These are phyloP conservation scores for Ustilaginoidea virens DNA, from an alignment of 2,329 filamentous ascomycete species.

Conservation along the genomic window DNA sequence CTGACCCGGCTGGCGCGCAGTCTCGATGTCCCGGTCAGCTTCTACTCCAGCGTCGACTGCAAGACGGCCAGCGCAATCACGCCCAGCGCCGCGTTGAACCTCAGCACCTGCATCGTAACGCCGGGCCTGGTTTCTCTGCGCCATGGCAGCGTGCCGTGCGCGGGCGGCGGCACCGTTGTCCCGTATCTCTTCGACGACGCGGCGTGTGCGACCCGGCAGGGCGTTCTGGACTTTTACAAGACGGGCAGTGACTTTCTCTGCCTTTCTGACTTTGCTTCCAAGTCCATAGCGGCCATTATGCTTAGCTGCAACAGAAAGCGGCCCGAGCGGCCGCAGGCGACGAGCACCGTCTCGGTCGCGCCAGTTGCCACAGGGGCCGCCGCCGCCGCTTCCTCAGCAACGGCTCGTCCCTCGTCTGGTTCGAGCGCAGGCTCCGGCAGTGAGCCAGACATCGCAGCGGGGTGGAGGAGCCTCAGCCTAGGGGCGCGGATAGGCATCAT, in stretches of 20 bases:
- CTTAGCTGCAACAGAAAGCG: neutral
- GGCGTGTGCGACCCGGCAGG: neutral
- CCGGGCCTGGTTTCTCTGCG: slow-evolving; percentile 1
- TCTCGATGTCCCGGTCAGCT: neutral
- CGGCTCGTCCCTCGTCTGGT: neutral
- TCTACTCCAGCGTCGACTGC: slow-evolving; percentile 1
- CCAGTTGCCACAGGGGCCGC: neutral
- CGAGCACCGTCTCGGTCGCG: neutral
- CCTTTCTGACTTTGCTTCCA: neutral
- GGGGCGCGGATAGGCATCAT: neutral
- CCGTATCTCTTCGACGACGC: slow-evolving; percentile 1
- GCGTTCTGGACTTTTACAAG: neutral
- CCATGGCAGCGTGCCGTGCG: neutral
- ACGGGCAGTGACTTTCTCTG: slow-evolving; percentile 1
- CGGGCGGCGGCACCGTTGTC: neutral
- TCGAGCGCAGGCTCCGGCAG: neutral
- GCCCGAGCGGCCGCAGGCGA: neutral
- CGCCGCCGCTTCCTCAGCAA: neutral
- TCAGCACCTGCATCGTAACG: slow-evolving; percentile 1
- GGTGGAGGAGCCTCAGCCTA: neutral
- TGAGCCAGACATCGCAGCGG: neutral
- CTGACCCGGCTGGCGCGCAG: neutral
- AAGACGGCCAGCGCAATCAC: neutral
- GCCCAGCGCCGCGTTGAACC: neutral
- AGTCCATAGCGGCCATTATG: neutral